Evolutionary conservation across 2,329 filamentous ascomycete genomes (phyloP).

Genomic region (Fusarium equiseti): DNA sequence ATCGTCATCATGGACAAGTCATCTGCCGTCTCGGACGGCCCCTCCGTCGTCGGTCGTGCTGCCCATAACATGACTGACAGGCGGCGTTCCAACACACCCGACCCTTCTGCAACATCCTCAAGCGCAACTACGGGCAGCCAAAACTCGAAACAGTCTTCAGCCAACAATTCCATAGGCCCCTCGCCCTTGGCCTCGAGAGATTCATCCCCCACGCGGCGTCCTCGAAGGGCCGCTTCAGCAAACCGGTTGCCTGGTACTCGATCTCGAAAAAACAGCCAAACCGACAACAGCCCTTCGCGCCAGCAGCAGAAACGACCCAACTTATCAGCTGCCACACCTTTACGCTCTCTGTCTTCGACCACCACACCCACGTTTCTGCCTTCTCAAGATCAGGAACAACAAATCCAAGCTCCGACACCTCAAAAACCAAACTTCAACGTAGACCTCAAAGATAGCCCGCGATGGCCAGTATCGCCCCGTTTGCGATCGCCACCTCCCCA

Average conservation of each 20-base stretch:
- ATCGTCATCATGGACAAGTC: constrained; percentile 54
- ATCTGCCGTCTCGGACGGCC: constrained; percentile 47
- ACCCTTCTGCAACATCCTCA: constrained; percentile 41
- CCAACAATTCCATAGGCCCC: constrained; percentile 52
- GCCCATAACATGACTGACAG: constrained; percentile 35
- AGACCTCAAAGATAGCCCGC: constrained; percentile 69
- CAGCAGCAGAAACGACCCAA: constrained; percentile 58
- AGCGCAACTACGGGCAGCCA: constrained; percentile 47
- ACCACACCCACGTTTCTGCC: constrained; percentile 75
- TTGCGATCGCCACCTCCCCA: constrained; percentile 80
- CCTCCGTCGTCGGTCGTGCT: constrained; percentile 39
- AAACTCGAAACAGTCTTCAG: constrained; percentile 54
- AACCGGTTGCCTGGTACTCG: constrained; percentile 57
- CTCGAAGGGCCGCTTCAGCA: constrained; percentile 52
- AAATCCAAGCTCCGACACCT: constrained; percentile 71
- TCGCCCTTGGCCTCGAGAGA: constrained; percentile 60
- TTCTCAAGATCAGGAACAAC: constrained; percentile 68
- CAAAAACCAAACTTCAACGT: constrained; percentile 68
- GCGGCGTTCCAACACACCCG: constrained; percentile 43
- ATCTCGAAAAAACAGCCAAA: constrained; percentile 74
- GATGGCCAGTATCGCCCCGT: constrained; percentile 83
- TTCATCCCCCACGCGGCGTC: constrained; percentile 60
- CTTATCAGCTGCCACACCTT: constrained; percentile 70
- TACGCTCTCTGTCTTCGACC: constrained; percentile 76
- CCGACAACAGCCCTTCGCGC: constrained; percentile 74